Percentiles rank a stretch among this genome's conserved stretches.
These are phyloP conservation scores for Nakaseomyces delphensis DNA, from an alignment of 1,139 yeast species.

Conservation along the genomic window DNA sequence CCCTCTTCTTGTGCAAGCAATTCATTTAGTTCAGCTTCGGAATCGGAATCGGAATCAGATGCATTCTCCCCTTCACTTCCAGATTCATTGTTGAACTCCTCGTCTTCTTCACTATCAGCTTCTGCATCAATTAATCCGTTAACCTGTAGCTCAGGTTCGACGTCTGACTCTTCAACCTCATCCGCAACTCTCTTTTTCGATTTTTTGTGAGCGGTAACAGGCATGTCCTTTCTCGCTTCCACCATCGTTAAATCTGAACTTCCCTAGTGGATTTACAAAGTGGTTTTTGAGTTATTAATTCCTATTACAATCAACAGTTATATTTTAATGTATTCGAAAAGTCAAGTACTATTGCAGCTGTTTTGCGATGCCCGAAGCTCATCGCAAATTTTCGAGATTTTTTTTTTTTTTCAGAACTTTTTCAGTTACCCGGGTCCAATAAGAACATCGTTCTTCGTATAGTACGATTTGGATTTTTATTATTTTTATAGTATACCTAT, in stretches of 20 bases:
- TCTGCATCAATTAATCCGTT: slow-evolving; percentile 34
- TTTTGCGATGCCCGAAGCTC: slow-evolving; percentile 2
- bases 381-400: slow-evolving; percentile 3
- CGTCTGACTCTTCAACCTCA: slow-evolving; percentile 25
- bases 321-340: no score
- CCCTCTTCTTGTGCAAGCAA: slow-evolving; percentile 45
- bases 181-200: slow-evolving; percentile 32
- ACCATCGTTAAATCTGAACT: background rate
- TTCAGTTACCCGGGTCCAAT: background rate
- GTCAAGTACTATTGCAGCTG: background rate
- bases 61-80: slow-evolving; percentile 21
- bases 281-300: no score
- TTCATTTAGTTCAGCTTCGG: slow-evolving; percentile 54
- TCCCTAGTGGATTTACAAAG: no score
- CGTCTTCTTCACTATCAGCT: slow-evolving; percentile 29
- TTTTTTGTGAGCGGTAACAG: background rate
- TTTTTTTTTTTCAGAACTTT: slow-evolving; percentile 3
- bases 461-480: background rate
- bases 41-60: slow-evolving; percentile 38
- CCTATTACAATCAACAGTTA: no score
- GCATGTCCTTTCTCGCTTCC: background rate
- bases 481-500: no score
- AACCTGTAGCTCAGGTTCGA: slow-evolving; percentile 29
- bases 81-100: slow-evolving; percentile 32
- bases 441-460: background rate